Conservation (phyloP, 164 flowering plant genomes). For the Vitis labrusca region DNA sequence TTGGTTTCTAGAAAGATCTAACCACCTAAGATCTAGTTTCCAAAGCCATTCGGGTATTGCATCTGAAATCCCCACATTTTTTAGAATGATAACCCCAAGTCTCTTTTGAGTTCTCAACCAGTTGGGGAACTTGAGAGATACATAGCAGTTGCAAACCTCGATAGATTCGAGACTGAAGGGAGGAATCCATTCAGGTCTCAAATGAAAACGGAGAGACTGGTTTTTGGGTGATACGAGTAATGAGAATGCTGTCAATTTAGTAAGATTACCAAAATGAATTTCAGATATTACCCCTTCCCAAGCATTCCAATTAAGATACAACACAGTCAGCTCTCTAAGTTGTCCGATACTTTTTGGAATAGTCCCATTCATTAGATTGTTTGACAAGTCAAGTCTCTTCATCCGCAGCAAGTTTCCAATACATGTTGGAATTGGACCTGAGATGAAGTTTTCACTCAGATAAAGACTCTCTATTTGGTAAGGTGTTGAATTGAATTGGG, state of each 20-base stretch:
- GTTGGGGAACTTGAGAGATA: constrained; percentile 19
- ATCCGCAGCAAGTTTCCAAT: constrained; percentile 13
- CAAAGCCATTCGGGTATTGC: constrained; percentile 23
- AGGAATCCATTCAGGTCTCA: too few species aligned
- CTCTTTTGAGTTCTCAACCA: constrained; percentile 31
- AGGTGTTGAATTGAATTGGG: too few species aligned
- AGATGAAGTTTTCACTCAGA: neutral
- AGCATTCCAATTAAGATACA: constrained; percentile 4
- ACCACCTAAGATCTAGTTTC: neutral
- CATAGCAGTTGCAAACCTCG: constrained; percentile 12
- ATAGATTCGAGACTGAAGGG: too few species aligned
- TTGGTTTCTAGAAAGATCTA: constrained; percentile 20
- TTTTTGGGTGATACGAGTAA: neutral
- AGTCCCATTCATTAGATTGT: constrained; percentile 17
- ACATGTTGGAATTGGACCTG: constrained; percentile 13
- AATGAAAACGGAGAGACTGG: constrained; percentile 10
- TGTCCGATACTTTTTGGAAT: constrained; percentile 21
- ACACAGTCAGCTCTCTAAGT: constrained; percentile 8
- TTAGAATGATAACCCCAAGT: neutral
- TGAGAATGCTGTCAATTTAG: neutral
- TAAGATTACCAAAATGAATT: constrained; percentile 9
- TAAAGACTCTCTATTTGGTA: too few species aligned
- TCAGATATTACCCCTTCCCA: constrained; percentile 13
- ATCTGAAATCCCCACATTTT: constrained; percentile 18
- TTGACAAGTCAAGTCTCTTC: neutral